These are phyloP conservation scores for Globisporangium cylindrosporum DNA, from an alignment of 352 stramenopile genomes.

Conservation along the genomic window DNA sequence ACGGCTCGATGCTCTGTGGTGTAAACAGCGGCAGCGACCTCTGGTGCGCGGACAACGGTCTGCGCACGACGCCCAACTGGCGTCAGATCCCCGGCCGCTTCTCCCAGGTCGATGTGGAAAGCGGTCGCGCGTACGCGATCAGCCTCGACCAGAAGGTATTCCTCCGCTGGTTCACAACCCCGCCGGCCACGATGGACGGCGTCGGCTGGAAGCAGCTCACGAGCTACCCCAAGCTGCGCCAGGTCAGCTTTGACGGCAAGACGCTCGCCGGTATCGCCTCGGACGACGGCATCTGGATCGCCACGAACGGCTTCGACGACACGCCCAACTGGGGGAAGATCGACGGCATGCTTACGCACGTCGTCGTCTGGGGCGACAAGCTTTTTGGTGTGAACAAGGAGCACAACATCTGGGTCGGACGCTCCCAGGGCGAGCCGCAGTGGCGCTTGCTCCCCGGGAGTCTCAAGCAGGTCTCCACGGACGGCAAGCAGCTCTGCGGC, in stretches of 20 bases:
- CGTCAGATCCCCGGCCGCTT: slow-evolving; percentile 13
- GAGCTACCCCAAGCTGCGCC: slow-evolving; percentile 14
- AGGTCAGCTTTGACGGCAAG: slow-evolving; percentile 25
- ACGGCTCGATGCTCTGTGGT: slow-evolving; percentile 28
- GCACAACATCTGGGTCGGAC: slow-evolving; percentile 20
- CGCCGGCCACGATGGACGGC: background rate
- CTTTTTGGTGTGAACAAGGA: slow-evolving; percentile 21
- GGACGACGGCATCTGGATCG: slow-evolving; percentile 18
- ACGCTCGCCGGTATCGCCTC: slow-evolving; percentile 17
- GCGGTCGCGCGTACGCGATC: slow-evolving; percentile 19
- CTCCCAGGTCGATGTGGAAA: slow-evolving; percentile 22
- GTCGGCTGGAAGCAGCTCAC: slow-evolving; percentile 15
- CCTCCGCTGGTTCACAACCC: slow-evolving; percentile 18
- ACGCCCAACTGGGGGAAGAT: slow-evolving; percentile 23
- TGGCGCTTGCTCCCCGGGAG: slow-evolving; percentile 19
- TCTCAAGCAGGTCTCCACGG: slow-evolving; percentile 24
- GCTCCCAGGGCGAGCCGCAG: slow-evolving; percentile 1
- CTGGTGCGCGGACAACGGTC: slow-evolving; percentile 17
- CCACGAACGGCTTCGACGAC: slow-evolving; percentile 16
- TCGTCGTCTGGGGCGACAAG: slow-evolving; percentile 26
- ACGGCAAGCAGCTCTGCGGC: slow-evolving; percentile 30
- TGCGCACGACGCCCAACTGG: slow-evolving; percentile 18
- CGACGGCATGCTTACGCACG: slow-evolving; percentile 19
- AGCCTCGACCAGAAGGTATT: slow-evolving; percentile 6
- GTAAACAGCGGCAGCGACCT: slow-evolving; percentile 11